Conservation (phyloP, 805 yeast genomes). For the Peterozyma toletana region DNA sequence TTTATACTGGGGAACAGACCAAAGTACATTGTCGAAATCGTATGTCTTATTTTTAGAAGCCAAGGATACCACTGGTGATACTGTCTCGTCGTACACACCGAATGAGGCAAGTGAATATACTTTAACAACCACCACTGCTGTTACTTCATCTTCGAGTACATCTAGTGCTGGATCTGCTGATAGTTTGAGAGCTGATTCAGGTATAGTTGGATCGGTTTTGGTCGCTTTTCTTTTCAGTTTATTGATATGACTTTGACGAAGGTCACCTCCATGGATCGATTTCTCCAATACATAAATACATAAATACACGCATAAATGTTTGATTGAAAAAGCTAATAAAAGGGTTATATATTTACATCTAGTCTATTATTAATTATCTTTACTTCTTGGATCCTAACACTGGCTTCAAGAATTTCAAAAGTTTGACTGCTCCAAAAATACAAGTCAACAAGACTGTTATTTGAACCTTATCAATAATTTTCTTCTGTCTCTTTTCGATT, state of each 20-base stretch:
- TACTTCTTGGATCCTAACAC: too few species aligned
- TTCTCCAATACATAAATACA: too few species aligned
- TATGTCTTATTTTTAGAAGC: conserved; percentile 1
- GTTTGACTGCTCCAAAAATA: background rate
- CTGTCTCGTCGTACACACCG: background rate
- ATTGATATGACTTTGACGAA: too few species aligned
- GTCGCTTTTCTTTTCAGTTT: too few species aligned
- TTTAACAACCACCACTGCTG: conserved; percentile 4
- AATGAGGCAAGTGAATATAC: conserved; percentile 1
- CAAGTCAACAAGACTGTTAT: background rate
- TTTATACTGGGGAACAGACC: conserved; percentile 5
- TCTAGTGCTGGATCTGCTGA: background rate
- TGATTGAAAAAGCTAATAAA: too few species aligned
- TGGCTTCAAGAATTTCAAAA: background rate
- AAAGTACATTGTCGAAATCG: background rate
- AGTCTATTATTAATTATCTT: too few species aligned
- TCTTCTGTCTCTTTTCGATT: conserved; percentile 46
- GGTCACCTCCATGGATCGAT: too few species aligned
- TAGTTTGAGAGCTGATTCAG: background rate
- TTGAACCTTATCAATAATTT: conserved; percentile 29
- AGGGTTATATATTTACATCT: too few species aligned
- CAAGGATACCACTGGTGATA: background rate
- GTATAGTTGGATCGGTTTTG: too few species aligned
- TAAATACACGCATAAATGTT: too few species aligned
- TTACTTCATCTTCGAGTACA: background rate